A percentile compares a stretch with the other conserved stretches of the same genome.
Conservation (phyloP, 306 rosid genomes). For the Castanea mollissima region DNA sequence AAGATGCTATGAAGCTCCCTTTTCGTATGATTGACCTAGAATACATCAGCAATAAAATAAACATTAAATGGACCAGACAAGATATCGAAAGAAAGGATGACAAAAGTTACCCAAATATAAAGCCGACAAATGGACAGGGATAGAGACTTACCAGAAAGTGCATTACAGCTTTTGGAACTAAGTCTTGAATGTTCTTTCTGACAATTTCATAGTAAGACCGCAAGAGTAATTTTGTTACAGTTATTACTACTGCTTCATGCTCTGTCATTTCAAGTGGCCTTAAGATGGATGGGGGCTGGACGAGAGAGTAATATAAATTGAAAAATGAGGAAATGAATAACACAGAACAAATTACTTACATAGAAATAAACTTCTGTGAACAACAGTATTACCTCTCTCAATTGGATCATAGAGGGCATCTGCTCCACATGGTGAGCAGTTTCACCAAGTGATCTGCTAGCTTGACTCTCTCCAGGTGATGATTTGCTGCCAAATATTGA, state of each 20-base stretch:
- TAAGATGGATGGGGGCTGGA: conserved; percentile 43
- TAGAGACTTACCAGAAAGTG: conserved; percentile 37
- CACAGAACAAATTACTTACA: conserved; percentile 2
- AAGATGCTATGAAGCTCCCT: conserved; percentile 27
- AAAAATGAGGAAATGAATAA: background rate
- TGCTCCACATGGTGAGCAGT: conserved; percentile 22
- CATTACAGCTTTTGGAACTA: conserved; percentile 50
- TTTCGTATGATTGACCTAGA: conserved; percentile 41
- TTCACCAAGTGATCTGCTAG: conserved; percentile 22
- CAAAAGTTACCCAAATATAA: background rate
- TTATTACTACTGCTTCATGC: conserved; percentile 26
- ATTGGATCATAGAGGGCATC: conserved; percentile 30
- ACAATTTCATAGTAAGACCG: conserved; percentile 46
- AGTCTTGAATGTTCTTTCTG: conserved; percentile 42
- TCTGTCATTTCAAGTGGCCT: conserved; percentile 45
- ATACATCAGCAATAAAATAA: conserved; percentile 1
- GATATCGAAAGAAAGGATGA: background rate
- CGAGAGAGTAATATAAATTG: background rate
- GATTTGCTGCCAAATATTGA: conserved; percentile 29
- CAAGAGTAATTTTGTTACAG: conserved; percentile 37
- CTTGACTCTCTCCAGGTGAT: conserved; percentile 15
- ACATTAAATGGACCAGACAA: background rate
- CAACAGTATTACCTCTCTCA: conserved; percentile 38
- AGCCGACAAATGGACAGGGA: background rate
- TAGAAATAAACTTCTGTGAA: background rate